Conservation (phyloP, 805 yeast genomes). For the Metschnikowia sp. region DNA sequence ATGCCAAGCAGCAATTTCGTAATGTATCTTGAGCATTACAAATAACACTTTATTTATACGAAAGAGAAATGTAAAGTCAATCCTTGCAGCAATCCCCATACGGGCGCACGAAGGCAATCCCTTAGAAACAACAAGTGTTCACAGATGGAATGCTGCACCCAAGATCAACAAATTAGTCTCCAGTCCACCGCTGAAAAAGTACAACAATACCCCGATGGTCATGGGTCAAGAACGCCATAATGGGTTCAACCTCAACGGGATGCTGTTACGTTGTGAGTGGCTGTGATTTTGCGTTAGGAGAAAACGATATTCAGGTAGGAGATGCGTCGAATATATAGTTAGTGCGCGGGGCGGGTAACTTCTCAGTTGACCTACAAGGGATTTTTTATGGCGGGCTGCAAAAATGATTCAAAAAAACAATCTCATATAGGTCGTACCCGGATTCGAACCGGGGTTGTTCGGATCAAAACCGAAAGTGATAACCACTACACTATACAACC, state of each 20-base stretch:
- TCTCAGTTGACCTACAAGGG: not conserved
- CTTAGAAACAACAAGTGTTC: constrained; percentile 49
- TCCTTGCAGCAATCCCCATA: constrained; percentile 69
- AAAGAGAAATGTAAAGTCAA: constrained; percentile 44
- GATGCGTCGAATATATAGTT: constrained; percentile 12
- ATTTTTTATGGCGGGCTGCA: not conserved
- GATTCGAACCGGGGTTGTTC: constrained; percentile 82
- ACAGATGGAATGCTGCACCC: constrained; percentile 72
- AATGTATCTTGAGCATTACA: not conserved
- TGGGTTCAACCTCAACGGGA: constrained; percentile 69
- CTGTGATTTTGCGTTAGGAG: constrained; percentile 63
- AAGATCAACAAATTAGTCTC: constrained; percentile 60
- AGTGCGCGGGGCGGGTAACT: constrained; percentile 28
- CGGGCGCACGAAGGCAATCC: constrained; percentile 76
- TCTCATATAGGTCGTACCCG: constrained; percentile 63
- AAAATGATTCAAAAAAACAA: constrained; percentile 4
- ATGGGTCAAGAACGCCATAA: constrained; percentile 66
- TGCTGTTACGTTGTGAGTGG: constrained; percentile 59
- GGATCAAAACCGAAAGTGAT: constrained; percentile 82
- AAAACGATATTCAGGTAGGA: not conserved
- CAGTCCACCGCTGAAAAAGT: constrained; percentile 48
- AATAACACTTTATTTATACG: not conserved
- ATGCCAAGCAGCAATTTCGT: too few relatives aligned
- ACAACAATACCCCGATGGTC: constrained; percentile 60
- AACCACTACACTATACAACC: constrained; percentile 74